Evolutionary conservation across 2,329 filamentous ascomycete species (phyloP).

Genomic region (Acarospora socialis): DNA sequence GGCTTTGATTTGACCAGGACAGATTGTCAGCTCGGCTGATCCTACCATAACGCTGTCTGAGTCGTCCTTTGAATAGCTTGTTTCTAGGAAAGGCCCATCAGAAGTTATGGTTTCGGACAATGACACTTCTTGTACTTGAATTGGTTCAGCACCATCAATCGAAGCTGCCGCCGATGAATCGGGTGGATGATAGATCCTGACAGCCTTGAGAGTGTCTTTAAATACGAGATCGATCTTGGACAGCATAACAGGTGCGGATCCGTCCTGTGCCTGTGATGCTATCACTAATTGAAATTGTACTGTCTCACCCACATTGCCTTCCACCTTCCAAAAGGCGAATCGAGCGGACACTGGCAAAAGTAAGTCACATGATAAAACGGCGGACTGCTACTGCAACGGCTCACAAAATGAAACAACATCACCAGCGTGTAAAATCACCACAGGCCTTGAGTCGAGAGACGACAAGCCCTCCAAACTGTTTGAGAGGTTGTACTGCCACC

Average conservation of each 20-base stretch:
- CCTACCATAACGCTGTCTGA: slow-evolving; percentile 36
- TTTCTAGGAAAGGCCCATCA: slow-evolving; percentile 6
- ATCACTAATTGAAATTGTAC: slow-evolving; percentile 42
- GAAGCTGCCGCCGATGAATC: slow-evolving; percentile 14
- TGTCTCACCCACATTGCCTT: slow-evolving; percentile 46
- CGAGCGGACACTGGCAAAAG: slow-evolving; percentile 31
- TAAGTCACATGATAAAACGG: slow-evolving; percentile 12
- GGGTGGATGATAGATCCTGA: slow-evolving; percentile 24
- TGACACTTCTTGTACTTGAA: slow-evolving; percentile 20
- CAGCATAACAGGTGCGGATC: slow-evolving; percentile 33
- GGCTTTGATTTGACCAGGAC: slow-evolving; percentile 52
- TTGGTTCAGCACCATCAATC: slow-evolving; percentile 11
- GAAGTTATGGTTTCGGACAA: slow-evolving; percentile 22
- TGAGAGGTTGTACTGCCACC: slow-evolving; percentile 33
- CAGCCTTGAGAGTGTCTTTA: slow-evolving; percentile 33
- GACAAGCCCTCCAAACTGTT: slow-evolving; percentile 28
- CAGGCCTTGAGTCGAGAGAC: slow-evolving; percentile 27
- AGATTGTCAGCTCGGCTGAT: slow-evolving; percentile 48
- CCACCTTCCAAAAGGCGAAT: slow-evolving; percentile 38
- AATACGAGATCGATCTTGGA: slow-evolving; percentile 38
- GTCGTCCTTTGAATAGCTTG: slow-evolving; percentile 19
- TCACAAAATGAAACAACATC: slow-evolving; percentile 34
- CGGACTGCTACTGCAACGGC: slow-evolving; percentile 15
- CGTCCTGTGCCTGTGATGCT: slow-evolving; percentile 31
- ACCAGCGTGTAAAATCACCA: slow-evolving; percentile 32